These are phyloP conservation scores for Coemansia asiatica DNA, from an alignment of 192 early-diverging fungal species.

Conservation along the genomic window DNA sequence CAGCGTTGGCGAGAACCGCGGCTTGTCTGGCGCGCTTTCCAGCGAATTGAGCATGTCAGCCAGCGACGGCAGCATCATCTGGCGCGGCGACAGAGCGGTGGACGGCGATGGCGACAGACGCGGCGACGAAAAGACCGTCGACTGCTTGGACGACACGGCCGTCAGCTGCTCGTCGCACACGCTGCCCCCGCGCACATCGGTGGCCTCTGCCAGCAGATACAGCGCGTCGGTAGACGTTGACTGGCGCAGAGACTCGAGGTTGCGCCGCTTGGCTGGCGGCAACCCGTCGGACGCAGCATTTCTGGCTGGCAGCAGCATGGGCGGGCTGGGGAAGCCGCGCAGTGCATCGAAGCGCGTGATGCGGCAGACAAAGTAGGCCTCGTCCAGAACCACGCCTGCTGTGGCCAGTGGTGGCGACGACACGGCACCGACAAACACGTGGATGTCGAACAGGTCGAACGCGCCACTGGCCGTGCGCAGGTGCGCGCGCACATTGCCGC, in stretches of 20 bases:
- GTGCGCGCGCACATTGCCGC: conserved; percentile 31
- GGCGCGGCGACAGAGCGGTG: conserved; percentile 15
- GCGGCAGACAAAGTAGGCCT: conserved; percentile 41
- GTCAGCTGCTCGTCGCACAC: not conserved
- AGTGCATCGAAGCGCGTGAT: conserved; percentile 39
- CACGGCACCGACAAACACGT: conserved; percentile 33
- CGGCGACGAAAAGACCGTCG: conserved; percentile 21
- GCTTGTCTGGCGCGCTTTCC: conserved; percentile 2
- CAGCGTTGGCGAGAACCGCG: not conserved
- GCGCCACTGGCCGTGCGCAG: conserved; percentile 35
- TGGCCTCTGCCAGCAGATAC: conserved; percentile 36
- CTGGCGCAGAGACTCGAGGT: not conserved
- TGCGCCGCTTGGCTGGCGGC: conserved; percentile 19
- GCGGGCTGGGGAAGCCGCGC: conserved; percentile 10
- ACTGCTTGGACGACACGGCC: conserved; percentile 12
- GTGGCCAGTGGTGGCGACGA: conserved; percentile 10
- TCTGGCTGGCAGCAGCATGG: not conserved
- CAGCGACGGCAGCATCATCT: conserved; percentile 28
- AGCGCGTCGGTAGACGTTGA: conserved; percentile 18
- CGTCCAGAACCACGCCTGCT: conserved; percentile 12
- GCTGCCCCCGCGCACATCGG: conserved; percentile 12
- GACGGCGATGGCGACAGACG: conserved; percentile 21
- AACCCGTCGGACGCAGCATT: not conserved
- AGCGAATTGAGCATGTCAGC: conserved; percentile 37
- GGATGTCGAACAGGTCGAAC: conserved; percentile 39